Evolutionary conservation across 129 eudicot species (phyloP).

Genomic region (Lactuca saligna): DNA sequence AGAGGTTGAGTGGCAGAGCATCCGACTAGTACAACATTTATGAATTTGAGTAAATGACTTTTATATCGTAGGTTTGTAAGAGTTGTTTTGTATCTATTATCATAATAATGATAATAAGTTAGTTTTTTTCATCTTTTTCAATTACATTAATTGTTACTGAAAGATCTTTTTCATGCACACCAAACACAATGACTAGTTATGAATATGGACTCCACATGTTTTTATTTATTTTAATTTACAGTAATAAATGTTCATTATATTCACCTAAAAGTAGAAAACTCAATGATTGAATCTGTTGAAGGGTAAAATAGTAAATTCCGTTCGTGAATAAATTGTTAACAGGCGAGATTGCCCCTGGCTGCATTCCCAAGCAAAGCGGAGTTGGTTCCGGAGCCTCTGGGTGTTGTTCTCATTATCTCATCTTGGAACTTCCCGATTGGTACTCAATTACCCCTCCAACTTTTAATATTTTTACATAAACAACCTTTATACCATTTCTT

Average conservation of each 20-base stretch:
- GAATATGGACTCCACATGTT: not conserved
- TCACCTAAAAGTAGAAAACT: not conserved
- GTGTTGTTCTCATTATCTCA: slow-evolving; percentile 77
- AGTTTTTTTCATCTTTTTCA: not conserved
- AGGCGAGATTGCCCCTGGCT: slow-evolving; percentile 70
- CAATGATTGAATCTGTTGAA: slow-evolving; percentile 5
- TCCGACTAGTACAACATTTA: not conserved
- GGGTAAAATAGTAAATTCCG: slow-evolving; percentile 4
- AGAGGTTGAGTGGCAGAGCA: too few species aligned
- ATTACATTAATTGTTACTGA: not conserved
- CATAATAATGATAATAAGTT: too few species aligned
- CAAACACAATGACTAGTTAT: not conserved
- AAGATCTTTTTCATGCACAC: not conserved
- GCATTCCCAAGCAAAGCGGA: slow-evolving; percentile 67
- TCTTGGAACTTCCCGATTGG: slow-evolving; percentile 94
- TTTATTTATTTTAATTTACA: not conserved
- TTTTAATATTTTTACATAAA: slow-evolving; percentile 8
- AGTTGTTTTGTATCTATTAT: too few species aligned
- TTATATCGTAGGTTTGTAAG: too few species aligned
- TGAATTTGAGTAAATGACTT: too few species aligned
- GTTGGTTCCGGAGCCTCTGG: slow-evolving; percentile 82
- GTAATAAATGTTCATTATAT: not conserved
- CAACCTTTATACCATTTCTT: not conserved
- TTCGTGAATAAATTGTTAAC: slow-evolving; percentile 11
- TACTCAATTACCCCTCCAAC: slow-evolving; percentile 19